Base-by-base conservation (phyloP, 2,329 filamentous ascomycete genomes). In the Pochonia chlamydosporia region DNA sequence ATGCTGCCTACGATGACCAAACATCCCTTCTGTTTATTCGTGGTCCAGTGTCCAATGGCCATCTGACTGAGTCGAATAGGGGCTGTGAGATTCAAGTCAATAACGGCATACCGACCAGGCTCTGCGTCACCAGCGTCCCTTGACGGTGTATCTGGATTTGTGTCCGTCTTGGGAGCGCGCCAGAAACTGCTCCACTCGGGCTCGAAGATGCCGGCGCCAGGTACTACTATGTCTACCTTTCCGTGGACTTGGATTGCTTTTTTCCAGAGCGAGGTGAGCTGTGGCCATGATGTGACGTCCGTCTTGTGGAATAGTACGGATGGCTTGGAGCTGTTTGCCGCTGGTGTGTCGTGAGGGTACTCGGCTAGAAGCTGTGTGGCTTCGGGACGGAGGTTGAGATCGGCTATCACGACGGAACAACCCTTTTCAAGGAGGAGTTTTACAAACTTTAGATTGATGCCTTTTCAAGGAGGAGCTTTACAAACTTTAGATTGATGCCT, bases 351-450 rank as follows among this genome's bases (percentile, higher is more conserved):
- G 49, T 62, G 56, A 3, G 63, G 59, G 42, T 66, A 64, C 28
- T 61, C 47, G 5, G 50, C 47, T n/a, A 68, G 46, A 10, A 69
- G 54, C 11, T 54, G 47, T 37, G 63, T 55, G n/a, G 67, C 63
- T 48, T 67, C 64, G 13, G 63, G 50, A 18, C 56, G 52, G 40
- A 75, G 59, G 0, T 59, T 50, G 0, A 75, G 51, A 52, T 76
- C 73, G 33, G 67, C 73, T 5, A 75, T 54, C 4, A 74, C 55
- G 14, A 75, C 72, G 44, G 71, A 73, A 58, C 72, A 74, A 31
- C 61, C 59, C 21, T 60, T 60, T 7, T 54, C 54, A 1, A 75
- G 60, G 2, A 76, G 63, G 0, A 74, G 61, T 18, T 64, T 54
- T 4, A 71, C 69, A 37, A 75, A 75, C 3, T 58, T 59, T 9